Conservation (phyloP, 305 asterid species). For the Nicotiana rustica region DNA sequence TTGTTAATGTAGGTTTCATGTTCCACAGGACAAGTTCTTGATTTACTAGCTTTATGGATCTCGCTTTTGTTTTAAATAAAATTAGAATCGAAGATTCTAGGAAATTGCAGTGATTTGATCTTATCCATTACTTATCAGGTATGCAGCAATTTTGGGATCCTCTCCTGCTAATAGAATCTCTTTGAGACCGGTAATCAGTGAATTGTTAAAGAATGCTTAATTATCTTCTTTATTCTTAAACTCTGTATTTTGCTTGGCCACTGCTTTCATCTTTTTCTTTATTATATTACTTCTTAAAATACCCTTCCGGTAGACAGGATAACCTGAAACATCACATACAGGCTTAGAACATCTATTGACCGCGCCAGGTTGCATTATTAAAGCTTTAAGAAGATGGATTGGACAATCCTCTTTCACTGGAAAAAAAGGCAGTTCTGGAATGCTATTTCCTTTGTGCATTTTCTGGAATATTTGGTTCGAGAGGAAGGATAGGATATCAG, state of each 20-base stretch:
- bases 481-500: too few species aligned
- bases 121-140: constrained; percentile 60
- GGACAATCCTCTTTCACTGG: too few species aligned
- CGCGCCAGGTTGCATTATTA: too few species aligned
- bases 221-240: constrained; percentile 9
- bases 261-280: not conserved
- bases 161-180: constrained; percentile 70
- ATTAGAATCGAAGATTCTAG: not conserved
- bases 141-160: constrained; percentile 93
- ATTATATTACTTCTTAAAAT: not conserved
- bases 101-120: constrained; percentile 23
- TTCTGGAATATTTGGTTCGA: too few species aligned
- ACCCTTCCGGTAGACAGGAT: constrained; percentile 3
- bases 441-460: too few species aligned
- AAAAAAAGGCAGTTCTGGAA: too few species aligned
- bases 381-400: too few species aligned
- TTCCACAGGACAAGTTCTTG: not conserved
- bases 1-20: constrained; percentile 8
- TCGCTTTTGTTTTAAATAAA: not conserved
- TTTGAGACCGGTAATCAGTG: constrained; percentile 84
- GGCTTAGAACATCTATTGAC: not conserved
- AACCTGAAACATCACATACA: constrained; percentile 1
- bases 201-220: constrained; percentile 43
- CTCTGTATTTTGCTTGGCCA: not conserved
- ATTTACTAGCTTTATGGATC: not conserved